These are phyloP conservation scores for Pseudogymnoascus sp. DNA, from an alignment of 2,329 filamentous ascomycete species.

Conservation along the genomic window DNA sequence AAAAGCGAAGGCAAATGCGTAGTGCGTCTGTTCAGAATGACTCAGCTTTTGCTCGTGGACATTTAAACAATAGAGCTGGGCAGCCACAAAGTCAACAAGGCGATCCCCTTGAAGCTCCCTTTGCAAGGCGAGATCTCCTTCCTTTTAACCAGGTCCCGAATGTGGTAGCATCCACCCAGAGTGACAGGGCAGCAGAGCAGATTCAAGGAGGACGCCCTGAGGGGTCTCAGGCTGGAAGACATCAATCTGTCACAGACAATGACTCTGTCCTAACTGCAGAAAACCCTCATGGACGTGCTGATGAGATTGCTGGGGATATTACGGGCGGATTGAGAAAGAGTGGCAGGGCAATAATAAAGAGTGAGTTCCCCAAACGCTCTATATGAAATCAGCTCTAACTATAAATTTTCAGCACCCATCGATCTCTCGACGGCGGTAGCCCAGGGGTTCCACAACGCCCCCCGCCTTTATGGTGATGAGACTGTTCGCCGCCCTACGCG, in stretches of 20 bases:
- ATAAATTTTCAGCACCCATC: conserved; percentile 42
- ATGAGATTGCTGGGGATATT: conserved; percentile 26
- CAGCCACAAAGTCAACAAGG: conserved; percentile 1
- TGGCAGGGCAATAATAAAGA: conserved; percentile 1
- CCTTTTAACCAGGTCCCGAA: background rate
- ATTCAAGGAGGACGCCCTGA: background rate
- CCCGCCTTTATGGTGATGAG: conserved; percentile 62
- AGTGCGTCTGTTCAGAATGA: background rate
- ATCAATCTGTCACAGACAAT: background rate
- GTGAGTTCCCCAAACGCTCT: background rate
- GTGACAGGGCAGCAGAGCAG: background rate
- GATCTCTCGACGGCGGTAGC: conserved; percentile 56
- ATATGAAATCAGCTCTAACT: background rate
- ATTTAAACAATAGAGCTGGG: background rate
- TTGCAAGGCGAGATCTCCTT: conserved; percentile 3
- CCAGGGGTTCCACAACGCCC: conserved; percentile 66
- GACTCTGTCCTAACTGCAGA: conserved; percentile 22
- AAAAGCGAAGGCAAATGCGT: background rate
- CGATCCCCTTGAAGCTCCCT: conserved; percentile 14
- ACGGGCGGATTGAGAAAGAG: conserved; percentile 15
- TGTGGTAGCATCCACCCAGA: background rate
- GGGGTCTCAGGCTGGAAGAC: background rate
- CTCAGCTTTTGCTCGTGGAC: background rate
- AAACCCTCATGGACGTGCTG: conserved; percentile 20
- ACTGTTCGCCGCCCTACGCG: conserved; percentile 59